Conservation (phyloP, 108 stramenopile genomes). For the Fragilaria radians region DNA sequence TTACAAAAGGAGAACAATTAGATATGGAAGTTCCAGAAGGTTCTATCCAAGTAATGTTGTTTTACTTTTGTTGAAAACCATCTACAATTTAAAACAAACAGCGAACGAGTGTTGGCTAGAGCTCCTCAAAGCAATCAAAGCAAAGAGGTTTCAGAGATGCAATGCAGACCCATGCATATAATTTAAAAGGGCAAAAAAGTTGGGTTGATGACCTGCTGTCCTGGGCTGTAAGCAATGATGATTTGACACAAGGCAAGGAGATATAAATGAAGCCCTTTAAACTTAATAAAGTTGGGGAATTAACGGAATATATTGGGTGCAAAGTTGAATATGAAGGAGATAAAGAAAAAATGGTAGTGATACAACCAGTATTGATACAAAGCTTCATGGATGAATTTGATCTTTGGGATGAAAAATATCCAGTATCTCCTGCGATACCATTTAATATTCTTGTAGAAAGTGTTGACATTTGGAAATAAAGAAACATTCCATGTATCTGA, state of each 20-base stretch:
- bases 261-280: too few relatives aligned
- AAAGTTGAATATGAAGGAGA: constrained; percentile 15
- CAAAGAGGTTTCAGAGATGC: constrained; percentile 5
- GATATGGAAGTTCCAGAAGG: constrained; percentile 18
- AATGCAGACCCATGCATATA: constrained; percentile 23
- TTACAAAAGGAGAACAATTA: constrained; percentile 21
- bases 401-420: neutral
- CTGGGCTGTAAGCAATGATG: constrained; percentile 3
- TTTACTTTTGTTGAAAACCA: constrained; percentile 8
- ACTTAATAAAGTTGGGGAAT: constrained; percentile 12
- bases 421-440: neutral
- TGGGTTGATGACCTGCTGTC: constrained; percentile 42
- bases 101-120: constrained; percentile 23
- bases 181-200: constrained; percentile 14
- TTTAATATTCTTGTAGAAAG: constrained; percentile 5
- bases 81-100: constrained; percentile 35
- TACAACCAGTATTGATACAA: constrained; percentile 40
- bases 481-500: too few relatives aligned
- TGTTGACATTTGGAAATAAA: neutral
- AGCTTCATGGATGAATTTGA: constrained; percentile 24
- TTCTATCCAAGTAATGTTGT: constrained; percentile 8
- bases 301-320: constrained; percentile 38
- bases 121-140: neutral
- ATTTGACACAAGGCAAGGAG: constrained; percentile 7
- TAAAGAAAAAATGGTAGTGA: constrained; percentile 8